A percentile compares a stretch with the other conserved stretches of the same genome.
Conservation (phyloP, 2,329 filamentous ascomycete species). For the Apiospora hydei region DNA sequence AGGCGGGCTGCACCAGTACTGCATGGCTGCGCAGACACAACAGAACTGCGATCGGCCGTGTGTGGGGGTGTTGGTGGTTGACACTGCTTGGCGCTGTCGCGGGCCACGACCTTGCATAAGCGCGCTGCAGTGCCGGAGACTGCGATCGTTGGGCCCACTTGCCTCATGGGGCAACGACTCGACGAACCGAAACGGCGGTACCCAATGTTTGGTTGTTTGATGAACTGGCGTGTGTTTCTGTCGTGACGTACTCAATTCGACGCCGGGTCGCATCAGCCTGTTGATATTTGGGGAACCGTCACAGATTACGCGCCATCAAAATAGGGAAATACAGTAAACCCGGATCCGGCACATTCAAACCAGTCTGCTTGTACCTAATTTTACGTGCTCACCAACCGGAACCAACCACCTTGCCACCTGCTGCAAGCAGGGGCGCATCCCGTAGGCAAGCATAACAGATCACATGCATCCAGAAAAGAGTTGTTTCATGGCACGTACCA, state of each 20-base stretch:
- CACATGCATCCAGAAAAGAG: background rate
- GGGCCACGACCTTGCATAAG: background rate
- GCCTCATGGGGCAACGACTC: slow-evolving; percentile 7
- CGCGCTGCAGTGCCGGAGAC: background rate
- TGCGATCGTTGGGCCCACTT: slow-evolving; percentile 4
- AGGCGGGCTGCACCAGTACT: too few species aligned
- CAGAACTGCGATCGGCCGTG: background rate
- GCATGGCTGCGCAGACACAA: too few species aligned
- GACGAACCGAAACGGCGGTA: slow-evolving; percentile 8
- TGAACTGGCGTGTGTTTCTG: background rate
- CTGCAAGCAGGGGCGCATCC: background rate
- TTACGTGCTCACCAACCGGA: too few species aligned
- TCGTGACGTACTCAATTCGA: background rate
- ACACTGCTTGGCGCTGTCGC: background rate
- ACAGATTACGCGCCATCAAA: background rate
- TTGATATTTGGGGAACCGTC: background rate
- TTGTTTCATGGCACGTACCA: background rate
- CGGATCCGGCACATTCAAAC: too few species aligned
- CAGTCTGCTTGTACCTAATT: too few species aligned
- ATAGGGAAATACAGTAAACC: background rate
- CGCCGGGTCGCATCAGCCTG: background rate
- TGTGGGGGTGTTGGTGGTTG: background rate
- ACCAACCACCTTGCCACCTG: too few species aligned
- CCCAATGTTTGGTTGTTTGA: slow-evolving; percentile 7
- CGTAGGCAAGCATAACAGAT: background rate